Conservation (phyloP, 176 grass and related monocot genomes). For the Carex kokanica region DNA sequence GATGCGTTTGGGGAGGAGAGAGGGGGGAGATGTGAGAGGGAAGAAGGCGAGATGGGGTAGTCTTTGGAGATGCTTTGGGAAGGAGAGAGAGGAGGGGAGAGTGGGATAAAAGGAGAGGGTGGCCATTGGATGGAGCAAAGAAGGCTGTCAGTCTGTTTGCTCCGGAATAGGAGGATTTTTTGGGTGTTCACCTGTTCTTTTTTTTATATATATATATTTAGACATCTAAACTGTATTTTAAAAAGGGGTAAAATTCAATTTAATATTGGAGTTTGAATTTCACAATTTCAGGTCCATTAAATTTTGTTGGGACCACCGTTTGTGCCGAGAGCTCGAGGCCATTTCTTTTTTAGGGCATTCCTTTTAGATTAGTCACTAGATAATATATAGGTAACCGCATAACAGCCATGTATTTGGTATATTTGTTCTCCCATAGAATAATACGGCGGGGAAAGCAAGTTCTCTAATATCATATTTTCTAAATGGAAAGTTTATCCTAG, state of each 20-base stretch:
- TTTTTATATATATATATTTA: neutral
- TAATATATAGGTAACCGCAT: neutral
- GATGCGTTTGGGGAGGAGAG: neutral
- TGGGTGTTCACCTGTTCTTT: neutral
- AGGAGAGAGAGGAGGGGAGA: neutral
- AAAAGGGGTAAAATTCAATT: neutral
- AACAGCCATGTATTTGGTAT: constrained; percentile 8
- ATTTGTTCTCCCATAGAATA: neutral
- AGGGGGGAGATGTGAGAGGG: neutral
- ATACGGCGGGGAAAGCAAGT: neutral
- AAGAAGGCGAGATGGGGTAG: neutral
- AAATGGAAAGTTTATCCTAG: neutral
- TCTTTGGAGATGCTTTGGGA: constrained; percentile 11
- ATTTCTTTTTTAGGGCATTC: constrained; percentile 19
- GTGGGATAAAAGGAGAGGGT: constrained; percentile 34
- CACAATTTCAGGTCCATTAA: neutral
- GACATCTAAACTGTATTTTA: neutral
- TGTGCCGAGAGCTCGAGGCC: constrained; percentile 16
- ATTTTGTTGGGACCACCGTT: neutral
- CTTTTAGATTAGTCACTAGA: too few relatives aligned
- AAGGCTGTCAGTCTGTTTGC: neutral
- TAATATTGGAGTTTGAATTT: neutral
- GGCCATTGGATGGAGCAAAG: constrained; percentile 54
- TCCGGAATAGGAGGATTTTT: constrained; percentile 16
- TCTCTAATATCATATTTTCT: neutral